These are phyloP conservation scores for Tripterygium wilfordii DNA, from an alignment of 177 flowering plant genomes.

Conservation along the genomic window DNA sequence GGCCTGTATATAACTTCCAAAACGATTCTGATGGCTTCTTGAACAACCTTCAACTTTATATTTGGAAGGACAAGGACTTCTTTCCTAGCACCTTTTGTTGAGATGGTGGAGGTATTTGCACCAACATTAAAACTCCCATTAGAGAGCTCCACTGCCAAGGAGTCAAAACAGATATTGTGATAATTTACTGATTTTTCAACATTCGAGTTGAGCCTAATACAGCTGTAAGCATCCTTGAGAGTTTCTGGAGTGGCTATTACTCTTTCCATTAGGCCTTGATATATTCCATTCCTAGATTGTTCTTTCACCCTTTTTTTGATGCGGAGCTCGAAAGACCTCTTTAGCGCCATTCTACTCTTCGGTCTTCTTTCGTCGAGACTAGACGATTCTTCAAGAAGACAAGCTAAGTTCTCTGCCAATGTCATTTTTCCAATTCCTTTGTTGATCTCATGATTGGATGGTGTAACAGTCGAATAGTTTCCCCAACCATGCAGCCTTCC, in stretches of 20 bases:
- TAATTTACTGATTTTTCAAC: slow-evolving; percentile 30
- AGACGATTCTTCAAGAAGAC: slow-evolving; percentile 56
- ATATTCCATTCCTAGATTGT: slow-evolving; percentile 63
- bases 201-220: slow-evolving; percentile 62
- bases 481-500: no score
- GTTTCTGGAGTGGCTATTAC: slow-evolving; percentile 75
- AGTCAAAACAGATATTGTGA: slow-evolving; percentile 37
- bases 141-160: slow-evolving; percentile 60
- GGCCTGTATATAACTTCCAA: slow-evolving; percentile 81
- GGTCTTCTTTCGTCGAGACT: slow-evolving; percentile 21
- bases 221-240: slow-evolving; percentile 69
- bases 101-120: slow-evolving; percentile 47
- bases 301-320: slow-evolving; percentile 89
- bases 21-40: slow-evolving; percentile 76
- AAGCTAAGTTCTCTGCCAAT: slow-evolving; percentile 59
- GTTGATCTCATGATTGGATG: no score
- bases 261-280: slow-evolving; percentile 45
- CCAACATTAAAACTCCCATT: slow-evolving; percentile 50
- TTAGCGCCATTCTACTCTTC: slow-evolving; percentile 50
- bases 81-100: slow-evolving; percentile 45
- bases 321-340: slow-evolving; percentile 54
- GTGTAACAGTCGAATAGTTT: no score
- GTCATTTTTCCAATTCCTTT: slow-evolving; percentile 21
- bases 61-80: slow-evolving; percentile 71
- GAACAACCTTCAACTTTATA: slow-evolving; percentile 56